Base-by-base conservation (phyloP, 305 asterid species). In the Lippia alba region DNA sequence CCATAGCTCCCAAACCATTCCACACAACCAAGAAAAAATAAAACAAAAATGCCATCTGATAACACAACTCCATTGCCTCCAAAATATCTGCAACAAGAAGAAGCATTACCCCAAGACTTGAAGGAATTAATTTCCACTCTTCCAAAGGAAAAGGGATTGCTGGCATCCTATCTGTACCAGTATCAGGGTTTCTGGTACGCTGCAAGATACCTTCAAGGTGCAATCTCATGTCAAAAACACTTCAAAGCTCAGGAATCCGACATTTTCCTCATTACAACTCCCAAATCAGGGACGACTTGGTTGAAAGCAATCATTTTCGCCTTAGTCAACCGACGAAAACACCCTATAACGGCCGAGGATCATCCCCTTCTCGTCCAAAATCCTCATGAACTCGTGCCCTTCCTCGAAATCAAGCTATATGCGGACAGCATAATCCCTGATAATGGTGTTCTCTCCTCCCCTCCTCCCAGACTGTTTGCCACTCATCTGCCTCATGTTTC, bases 321-420 rank as follows among this genome's bases (percentile, higher is more conserved):
- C 69, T 5, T 86, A 0, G 30, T 77, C 10, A 79, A 87, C 57
- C 84, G 91, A 5, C 17, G 17, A 51, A 51, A 51, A 51, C 24
- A 57, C 24, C 0, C 66, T 40, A 76, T 83, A 1, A 0, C 36
- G 0, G 6, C 61, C 12, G 18, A 58, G 16, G 12, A 18, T 46
- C 87, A 80, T 74, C 90, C 88, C 3, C 41, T 88, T 6, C 10
- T 64, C 32, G 12, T 55, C 14, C 6, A 48, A 3, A 85, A 80
- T 65, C 93, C 96, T 32, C 93, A 85, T 49, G 73, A 74, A 4
- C 87, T 89, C 15, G 85, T 89, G 9, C 96, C 89, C 0, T 80
- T 81, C 3, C 45, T 86, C 9, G 95, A 88, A 61, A 67, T 73
- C 70, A 55, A 74, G 1, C 86, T 66, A 51, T 78, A 70, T n/a